A percentile compares a stretch with the other conserved stretches of the same genome.
These are phyloP conservation scores for Hyaloperonospora brassicae DNA, from an alignment of 352 stramenopile genomes.

Conservation along the genomic window DNA sequence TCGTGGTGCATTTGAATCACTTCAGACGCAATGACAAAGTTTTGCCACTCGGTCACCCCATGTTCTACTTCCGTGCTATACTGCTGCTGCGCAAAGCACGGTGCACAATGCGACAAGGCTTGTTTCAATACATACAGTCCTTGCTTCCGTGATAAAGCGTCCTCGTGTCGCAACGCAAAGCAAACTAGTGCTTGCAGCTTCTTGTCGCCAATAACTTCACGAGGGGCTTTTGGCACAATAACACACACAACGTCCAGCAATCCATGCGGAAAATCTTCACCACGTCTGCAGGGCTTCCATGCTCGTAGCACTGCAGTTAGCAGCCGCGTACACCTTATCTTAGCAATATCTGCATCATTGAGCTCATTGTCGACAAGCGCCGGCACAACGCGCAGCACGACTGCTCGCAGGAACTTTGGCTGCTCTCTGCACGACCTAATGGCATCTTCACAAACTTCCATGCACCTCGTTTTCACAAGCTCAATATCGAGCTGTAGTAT, in stretches of 20 bases:
- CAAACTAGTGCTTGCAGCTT: slow-evolving; percentile 44
- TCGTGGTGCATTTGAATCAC: slow-evolving; percentile 82
- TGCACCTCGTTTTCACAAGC: slow-evolving; percentile 9
- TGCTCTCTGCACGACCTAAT: slow-evolving; percentile 32
- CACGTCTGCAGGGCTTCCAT: slow-evolving; percentile 15
- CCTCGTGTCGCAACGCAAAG: slow-evolving; percentile 41
- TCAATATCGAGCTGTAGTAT: slow-evolving; percentile 23
- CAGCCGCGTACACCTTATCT: slow-evolving; percentile 9
- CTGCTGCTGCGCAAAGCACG: slow-evolving; percentile 12
- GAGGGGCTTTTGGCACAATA: slow-evolving; percentile 41
- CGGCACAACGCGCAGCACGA: slow-evolving; percentile 43
- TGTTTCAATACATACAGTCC: slow-evolving; percentile 59
- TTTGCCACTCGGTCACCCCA: slow-evolving; percentile 45
- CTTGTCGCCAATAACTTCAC: slow-evolving; percentile 27
- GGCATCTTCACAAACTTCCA: slow-evolving; percentile 34
- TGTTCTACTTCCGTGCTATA: neutral
- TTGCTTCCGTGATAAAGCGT: slow-evolving; percentile 60
- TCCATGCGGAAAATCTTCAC: slow-evolving; percentile 29
- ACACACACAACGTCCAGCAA: slow-evolving; percentile 58
- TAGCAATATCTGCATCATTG: neutral
- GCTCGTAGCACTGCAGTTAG: slow-evolving; percentile 19
- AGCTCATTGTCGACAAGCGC: slow-evolving; percentile 20
- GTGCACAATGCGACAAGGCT: slow-evolving; percentile 44
- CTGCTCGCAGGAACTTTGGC: slow-evolving; percentile 38
- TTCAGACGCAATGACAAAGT: slow-evolving; percentile 64